A percentile compares a stretch with the other conserved stretches of the same genome.
Conservation (phyloP, 352 stramenopile genomes). For the Phytophthora meadii region DNA sequence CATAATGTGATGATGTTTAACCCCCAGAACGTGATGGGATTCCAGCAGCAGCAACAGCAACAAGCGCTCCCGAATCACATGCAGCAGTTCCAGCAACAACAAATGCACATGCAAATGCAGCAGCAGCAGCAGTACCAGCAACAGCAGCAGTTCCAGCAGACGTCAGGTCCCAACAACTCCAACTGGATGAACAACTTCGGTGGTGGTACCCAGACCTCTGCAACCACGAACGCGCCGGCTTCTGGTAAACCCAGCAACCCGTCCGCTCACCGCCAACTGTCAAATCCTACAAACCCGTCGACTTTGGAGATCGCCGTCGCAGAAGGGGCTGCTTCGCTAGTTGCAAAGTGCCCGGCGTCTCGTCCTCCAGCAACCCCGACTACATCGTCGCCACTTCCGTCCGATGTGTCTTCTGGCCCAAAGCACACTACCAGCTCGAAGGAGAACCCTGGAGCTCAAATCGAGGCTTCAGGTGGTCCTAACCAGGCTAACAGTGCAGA, state of each 20-base stretch:
- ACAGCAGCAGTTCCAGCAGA: constrained; percentile 52
- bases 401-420: constrained; percentile 2
- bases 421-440: constrained; percentile 12
- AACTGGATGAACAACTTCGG: constrained; percentile 47
- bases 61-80: constrained; percentile 20
- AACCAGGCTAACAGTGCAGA: constrained; percentile 12
- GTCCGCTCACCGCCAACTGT: constrained; percentile 10
- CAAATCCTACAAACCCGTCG: constrained; percentile 9
- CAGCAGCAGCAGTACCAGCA: constrained; percentile 34
- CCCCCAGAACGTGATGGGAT: constrained; percentile 15
- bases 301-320: constrained; percentile 40
- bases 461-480: neutral
- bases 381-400: constrained; percentile 6
- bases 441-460: constrained; percentile 12
- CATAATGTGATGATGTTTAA: constrained; percentile 33
- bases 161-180: constrained; percentile 14
- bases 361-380: neutral
- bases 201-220: constrained; percentile 27
- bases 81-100: constrained; percentile 32
- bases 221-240: constrained; percentile 25
- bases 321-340: constrained; percentile 46
- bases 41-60: constrained; percentile 20
- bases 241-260: constrained; percentile 30
- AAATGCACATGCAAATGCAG: constrained; percentile 37
- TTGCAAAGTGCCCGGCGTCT: constrained; percentile 28